Evolutionary conservation across 148 eudicot species (phyloP), one percentile per base, ranked within the genome.

Genomic region (Diospyros lotus): DNA sequence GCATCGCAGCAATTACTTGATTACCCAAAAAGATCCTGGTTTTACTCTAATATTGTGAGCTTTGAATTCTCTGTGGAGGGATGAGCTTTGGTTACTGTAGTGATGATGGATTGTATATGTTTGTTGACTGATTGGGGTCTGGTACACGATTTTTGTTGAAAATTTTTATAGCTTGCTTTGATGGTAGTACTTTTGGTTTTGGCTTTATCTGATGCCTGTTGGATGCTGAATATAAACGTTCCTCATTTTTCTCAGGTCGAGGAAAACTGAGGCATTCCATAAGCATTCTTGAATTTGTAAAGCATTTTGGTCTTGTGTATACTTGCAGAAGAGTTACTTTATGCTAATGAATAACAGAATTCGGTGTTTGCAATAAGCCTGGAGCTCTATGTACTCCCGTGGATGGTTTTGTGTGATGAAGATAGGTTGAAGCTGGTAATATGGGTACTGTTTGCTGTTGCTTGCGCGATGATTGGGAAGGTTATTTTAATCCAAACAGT

Each of bases 391-490:
- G 68, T 72, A 75, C 7, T 48, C 52, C 7, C 52, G 7, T 48
- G n/a, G 60, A 58, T 70, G 72, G 40, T 50, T 43, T 59, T 59
- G 15, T 56, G 82, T 38, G 69, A 63, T 51, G 52, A 64, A 78
- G 68, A 15, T 67, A 76, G 76, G 50, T 69, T n/a, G 58, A 39
- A 63, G 65, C 64, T 81, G 80, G 72, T 71, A 81, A 68, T 55
- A 96, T 96, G 98, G 99, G 99, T 76, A 81, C 93, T 18, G 82
- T 84, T 77, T 96, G 99, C 84, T 91, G 97, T 84, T 96, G 99
- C 77, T 64, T 96, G 85, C 81, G 81, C 13, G 93, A 89, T 75
- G 93, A 91, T 46, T 85, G 80, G 6, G 94, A 89, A 85, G 99
- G 93, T 66, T 87, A 85, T 78, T 82, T 82, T 72, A 90, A 88